These are phyloP conservation scores for Russula earlei DNA, from an alignment of 768 basidiomycete genomes.

Conservation along the genomic window DNA sequence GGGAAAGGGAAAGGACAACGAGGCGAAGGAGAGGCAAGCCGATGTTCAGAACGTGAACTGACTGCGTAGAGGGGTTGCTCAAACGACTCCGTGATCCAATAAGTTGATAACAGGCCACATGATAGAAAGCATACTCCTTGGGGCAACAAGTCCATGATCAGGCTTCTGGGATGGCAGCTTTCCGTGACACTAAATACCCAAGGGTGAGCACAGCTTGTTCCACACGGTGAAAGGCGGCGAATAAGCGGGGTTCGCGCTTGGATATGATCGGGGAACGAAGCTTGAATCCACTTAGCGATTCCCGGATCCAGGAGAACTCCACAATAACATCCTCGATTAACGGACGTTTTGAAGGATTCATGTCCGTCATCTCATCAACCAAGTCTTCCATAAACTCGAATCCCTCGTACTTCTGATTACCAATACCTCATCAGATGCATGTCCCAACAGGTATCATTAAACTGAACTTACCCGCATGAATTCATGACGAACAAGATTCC, in stretches of 20 bases:
- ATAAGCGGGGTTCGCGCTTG: neutral
- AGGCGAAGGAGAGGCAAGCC: too few relatives aligned
- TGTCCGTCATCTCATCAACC: slow-evolving; percentile 29
- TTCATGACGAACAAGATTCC: neutral
- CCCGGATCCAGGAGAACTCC: slow-evolving; percentile 25
- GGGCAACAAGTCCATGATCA: neutral
- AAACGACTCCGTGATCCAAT: too few relatives aligned
- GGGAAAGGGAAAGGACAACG: too few relatives aligned
- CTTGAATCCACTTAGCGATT: slow-evolving; percentile 24
- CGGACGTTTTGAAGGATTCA: slow-evolving; percentile 29
- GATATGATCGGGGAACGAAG: slow-evolving; percentile 22
- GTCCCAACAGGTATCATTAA: too few relatives aligned
- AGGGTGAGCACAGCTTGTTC: neutral
- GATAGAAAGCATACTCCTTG: too few relatives aligned
- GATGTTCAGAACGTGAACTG: too few relatives aligned
- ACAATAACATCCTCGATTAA: slow-evolving; percentile 30
- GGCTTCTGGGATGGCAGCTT: neutral
- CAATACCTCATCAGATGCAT: neutral
- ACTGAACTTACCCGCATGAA: neutral
- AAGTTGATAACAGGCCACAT: too few relatives aligned
- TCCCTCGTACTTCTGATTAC: slow-evolving; percentile 8
- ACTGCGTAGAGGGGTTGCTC: too few relatives aligned
- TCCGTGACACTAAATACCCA: neutral
- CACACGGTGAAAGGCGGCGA: neutral
- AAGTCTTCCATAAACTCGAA: slow-evolving; percentile 15